A percentile compares a stretch with the other conserved stretches of the same genome.
phyloP scores from a whole-genome alignment of 2,329 filamentous ascomycete species.

The Periglandula ipomoeae region DNA sequence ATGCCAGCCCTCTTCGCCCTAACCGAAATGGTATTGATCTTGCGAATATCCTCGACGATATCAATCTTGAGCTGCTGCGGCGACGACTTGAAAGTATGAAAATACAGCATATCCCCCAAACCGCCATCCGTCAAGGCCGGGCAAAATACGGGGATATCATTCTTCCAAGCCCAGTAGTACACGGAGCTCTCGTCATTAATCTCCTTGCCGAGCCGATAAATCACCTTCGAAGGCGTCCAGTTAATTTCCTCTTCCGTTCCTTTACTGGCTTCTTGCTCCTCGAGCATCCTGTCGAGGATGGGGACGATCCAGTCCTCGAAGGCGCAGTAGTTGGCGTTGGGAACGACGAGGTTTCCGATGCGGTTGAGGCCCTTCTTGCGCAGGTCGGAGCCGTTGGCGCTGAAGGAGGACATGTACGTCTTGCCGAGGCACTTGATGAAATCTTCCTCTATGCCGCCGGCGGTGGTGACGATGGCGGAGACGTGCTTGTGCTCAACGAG shows the following conservation, averaged over 20 bases:
- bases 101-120: conserved; percentile 96
- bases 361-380: conserved; percentile 84
- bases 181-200: conserved; percentile 89
- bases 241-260: conserved; percentile 59
- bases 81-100: conserved; percentile 88
- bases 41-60: conserved; percentile 87
- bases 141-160: conserved; percentile 94
- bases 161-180: conserved; percentile 96
- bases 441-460: conserved; percentile 92
- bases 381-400: conserved; percentile 64
- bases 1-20: conserved; percentile 83
- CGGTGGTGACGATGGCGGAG: conserved; percentile 88
- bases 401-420: conserved; percentile 87
- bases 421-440: conserved; percentile 96
- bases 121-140: conserved; percentile 92
- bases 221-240: conserved; percentile 94
- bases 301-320: conserved; percentile 98
- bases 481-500: conserved; percentile 89
- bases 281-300: conserved; percentile 87
- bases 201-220: conserved; percentile 80
- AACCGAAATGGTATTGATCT: conserved; percentile 86
- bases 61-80: conserved; percentile 77
- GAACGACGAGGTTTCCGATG: conserved; percentile 91
- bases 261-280: conserved; percentile 79
- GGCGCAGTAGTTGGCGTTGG: conserved; percentile 89